These are phyloP conservation scores for Avena sativa DNA, from an alignment of 176 grass and related monocot species.

Conservation along the genomic window DNA sequence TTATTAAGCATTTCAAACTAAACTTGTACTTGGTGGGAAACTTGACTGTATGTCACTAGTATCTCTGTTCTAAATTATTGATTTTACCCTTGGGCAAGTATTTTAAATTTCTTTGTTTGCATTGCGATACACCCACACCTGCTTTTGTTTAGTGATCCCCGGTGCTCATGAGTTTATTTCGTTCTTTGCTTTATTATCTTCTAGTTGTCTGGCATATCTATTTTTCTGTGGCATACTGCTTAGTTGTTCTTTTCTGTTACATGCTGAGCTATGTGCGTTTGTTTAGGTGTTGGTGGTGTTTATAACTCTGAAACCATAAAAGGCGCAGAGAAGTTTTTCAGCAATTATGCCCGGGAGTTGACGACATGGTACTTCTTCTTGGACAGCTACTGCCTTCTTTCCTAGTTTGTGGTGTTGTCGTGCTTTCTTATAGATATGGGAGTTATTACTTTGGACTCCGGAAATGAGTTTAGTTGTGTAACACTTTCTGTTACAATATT, in stretches of 20 bases:
- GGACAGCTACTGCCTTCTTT: not conserved
- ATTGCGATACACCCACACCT: slow-evolving; percentile 2
- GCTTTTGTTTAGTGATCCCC: slow-evolving; percentile 28
- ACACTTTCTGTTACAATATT: slow-evolving; percentile 9
- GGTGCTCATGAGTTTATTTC: not conserved
- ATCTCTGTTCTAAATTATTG: not conserved
- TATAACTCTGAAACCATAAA: slow-evolving; percentile 90
- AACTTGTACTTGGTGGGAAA: not conserved
- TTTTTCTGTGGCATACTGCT: slow-evolving; percentile 33
- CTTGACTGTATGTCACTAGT: slow-evolving; percentile 4
- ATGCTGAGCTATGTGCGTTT: slow-evolving; percentile 9
- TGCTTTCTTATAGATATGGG: not conserved
- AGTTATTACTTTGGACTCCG: slow-evolving; percentile 10
- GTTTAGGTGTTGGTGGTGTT: slow-evolving; percentile 70
- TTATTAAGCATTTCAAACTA: slow-evolving; percentile 12
- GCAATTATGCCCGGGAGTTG: slow-evolving; percentile 55
- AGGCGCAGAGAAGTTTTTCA: slow-evolving; percentile 72
- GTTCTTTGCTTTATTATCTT: not conserved
- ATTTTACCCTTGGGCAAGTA: not conserved
- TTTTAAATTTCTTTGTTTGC: slow-evolving; percentile 2
- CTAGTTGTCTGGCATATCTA: slow-evolving; percentile 16
- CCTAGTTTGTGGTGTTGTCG: not conserved
- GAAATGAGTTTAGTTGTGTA: slow-evolving; percentile 9
- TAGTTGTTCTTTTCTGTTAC: slow-evolving; percentile 5
- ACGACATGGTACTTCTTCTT: slow-evolving; percentile 51